Evolutionary conservation across 768 basidiomycete species (phyloP), one percentile per base, ranked within the genome.

Genomic region (Dioszegia hungarica): DNA sequence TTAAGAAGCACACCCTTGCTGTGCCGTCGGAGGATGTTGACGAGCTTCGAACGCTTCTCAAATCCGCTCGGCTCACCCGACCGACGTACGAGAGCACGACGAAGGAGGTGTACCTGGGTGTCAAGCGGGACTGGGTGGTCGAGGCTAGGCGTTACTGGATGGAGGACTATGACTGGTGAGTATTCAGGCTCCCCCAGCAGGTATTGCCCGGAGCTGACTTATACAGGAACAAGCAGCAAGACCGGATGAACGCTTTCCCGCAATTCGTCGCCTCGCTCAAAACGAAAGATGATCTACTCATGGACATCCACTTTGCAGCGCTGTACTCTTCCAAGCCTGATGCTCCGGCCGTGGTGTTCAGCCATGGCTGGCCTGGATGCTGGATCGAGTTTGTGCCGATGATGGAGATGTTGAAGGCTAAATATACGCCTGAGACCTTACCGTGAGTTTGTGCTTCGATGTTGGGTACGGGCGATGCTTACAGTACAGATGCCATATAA

Each of bases 291-390:
- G 64, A 49, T 17, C 40, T 59, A 5, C 54, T 54, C 27, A 60
- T 60, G 45, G 54, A 53, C 12, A 46, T 66, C 33, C 65, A 66
- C 39, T 66, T 66, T 31, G 45, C 54, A 0, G 67, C 48, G 12
- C 48, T 65, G 1, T 68, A 60, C 56, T 65, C 63, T 1, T 12
- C 48, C n/a, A 40, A 57, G 37, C 31, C 43, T 28, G 59, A 68
- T 54, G 63, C 67, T 20, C 38, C 55, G 17, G 61, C 67, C 5
- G 29, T 68, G 5, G 38, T 68, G 45, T 34, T 68, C 17, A 53
- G 49, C 25, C 67, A 68, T 46, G 67, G 67, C 15, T 69, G 67
- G 67, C 67, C 67, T 6, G 64, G 63, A 48, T 27, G 29, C 47
- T 59, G 44, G 34, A 34, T 63, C 34, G 61, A 63, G 41, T 63